phyloP scores from a whole-genome alignment of 2,329 filamentous ascomycete species.

The Biscogniauxia mediterranea region DNA sequence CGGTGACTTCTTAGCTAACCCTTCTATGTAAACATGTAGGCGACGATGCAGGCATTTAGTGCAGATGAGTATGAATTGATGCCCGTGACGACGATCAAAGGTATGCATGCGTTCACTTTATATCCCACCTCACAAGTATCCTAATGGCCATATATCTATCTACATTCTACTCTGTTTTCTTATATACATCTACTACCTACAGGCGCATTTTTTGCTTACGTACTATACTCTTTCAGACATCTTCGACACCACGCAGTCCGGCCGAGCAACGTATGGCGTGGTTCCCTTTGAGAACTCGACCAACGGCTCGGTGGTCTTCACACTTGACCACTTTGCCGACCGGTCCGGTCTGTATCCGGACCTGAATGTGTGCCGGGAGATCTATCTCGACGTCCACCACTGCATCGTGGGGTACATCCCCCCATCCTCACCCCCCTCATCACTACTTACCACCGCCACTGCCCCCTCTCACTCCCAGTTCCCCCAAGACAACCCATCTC shows the following conservation, averaged over 20 bases:
- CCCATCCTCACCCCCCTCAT: conserved; percentile 7
- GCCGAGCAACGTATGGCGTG: conserved; percentile 67
- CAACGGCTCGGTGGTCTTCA: conserved; percentile 88
- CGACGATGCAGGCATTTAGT: conserved; percentile 47
- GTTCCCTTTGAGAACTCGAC: conserved; percentile 96
- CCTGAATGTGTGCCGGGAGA: conserved; percentile 76
- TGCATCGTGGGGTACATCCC: conserved; percentile 65
- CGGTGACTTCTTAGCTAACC: neutral
- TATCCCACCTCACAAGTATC: conserved; percentile 1
- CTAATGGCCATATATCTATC: conserved; percentile 2
- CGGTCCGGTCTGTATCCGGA: conserved; percentile 61
- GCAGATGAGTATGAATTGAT: conserved; percentile 46
- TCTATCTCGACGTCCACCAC: conserved; percentile 85
- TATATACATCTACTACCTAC: conserved; percentile 1
- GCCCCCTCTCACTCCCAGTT: conserved; percentile 42
- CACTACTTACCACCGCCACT: neutral
- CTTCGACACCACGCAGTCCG: conserved; percentile 73
- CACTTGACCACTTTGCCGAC: conserved; percentile 85
- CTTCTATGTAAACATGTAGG: conserved; percentile 32
- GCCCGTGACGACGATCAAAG: conserved; percentile 52
- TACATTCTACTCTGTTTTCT: neutral
- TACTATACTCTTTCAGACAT: conserved; percentile 62
- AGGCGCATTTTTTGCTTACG: neutral
- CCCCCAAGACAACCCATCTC: conserved; percentile 36
- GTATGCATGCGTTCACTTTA: conserved; percentile 21